Evolutionary conservation across 2,329 filamentous ascomycete species (phyloP), one percentile per base, ranked within the genome.

Genomic region (Diplodia corticola): DNA sequence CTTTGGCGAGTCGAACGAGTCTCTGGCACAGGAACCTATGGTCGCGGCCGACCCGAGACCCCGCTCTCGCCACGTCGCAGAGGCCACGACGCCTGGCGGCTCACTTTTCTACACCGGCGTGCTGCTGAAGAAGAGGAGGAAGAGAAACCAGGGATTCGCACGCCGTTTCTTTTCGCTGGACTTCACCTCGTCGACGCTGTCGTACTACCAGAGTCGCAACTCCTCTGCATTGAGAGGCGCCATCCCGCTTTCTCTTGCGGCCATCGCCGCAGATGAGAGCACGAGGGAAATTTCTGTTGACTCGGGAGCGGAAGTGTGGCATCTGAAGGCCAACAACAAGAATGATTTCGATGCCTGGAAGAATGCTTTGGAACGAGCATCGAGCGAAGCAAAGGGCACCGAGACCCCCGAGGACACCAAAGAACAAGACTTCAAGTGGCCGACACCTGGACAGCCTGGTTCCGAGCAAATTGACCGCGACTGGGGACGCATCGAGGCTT

Each of bases 231-330:
- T 99, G 50, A 88, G 95, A 67, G 95, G 95, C 20, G 93, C 95
- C 7, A 95, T 99, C 61, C 95, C 95, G 0, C 84, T 99, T 9
- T 95, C 92, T 28, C 81, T 99, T 61, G 95, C 95, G 17, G 95
- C 92, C 4, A 91, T 99, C 67, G 91, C 93, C 3, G 92, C 92
- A 7, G 93, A 97, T 74, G 92, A 95, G 76, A 88, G 91, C 73
- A 88, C 91, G 44, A 87, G 93, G 69, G 94, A 98, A 77, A 97
- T 99, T 63, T 96, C 91, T 49, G 95, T 99, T 66, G 95, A 99
- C 76, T 98, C 95, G 0, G 95, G 95, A 1, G 93, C 95, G 2
- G 95, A 99, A 78, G 88, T 99, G 28, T 99, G 95, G 95, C 95
- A 98, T 80, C 82, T 99, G 33, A 89, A 89, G 72, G 92, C 95